A percentile compares a stretch with the other conserved stretches of the same genome.
Evolutionary conservation across 139 green algal genomes (phyloP).

Genomic region (Tetradesmus lagerheimii): DNA sequence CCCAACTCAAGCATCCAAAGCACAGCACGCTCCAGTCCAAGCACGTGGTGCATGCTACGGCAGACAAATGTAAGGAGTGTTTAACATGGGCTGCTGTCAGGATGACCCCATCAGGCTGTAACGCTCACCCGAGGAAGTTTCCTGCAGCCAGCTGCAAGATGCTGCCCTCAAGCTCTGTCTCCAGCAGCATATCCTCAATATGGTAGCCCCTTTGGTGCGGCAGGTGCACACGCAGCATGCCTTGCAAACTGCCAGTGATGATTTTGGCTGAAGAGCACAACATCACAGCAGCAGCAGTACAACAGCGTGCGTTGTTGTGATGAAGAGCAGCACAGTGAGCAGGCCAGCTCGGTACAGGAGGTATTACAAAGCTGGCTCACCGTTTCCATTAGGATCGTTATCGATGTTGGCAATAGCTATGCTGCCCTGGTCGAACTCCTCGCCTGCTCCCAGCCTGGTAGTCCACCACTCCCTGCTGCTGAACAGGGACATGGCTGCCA

Average conservation of each 20-base stretch:
- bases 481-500: conserved; percentile 63
- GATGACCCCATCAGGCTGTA: background rate
- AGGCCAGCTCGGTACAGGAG: background rate
- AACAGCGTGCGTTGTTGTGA: background rate
- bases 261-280: conserved; percentile 65
- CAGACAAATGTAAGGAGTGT: too few relatives aligned
- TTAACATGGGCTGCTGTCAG: too few relatives aligned
- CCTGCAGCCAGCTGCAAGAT: conserved; percentile 69
- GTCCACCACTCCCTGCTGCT: conserved; percentile 71
- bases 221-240: conserved; percentile 71
- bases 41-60: too few relatives aligned
- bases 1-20: too few relatives aligned
- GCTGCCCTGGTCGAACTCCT: conserved; percentile 73
- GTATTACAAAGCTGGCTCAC: conserved; percentile 27
- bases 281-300: background rate
- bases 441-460: conserved; percentile 53
- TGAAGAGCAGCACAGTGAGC: background rate
- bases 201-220: conserved; percentile 57
- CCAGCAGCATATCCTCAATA: conserved; percentile 69
- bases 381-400: conserved; percentile 56
- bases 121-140: conserved; percentile 60
- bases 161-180: conserved; percentile 62
- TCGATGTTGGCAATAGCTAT: conserved; percentile 67
- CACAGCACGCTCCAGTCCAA: too few relatives aligned
- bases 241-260: conserved; percentile 70